Evolutionary conservation across 2,329 filamentous ascomycete genomes (phyloP), one percentile per base, ranked within the genome.

Genomic region (Alternaria novae-zelandiae): DNA sequence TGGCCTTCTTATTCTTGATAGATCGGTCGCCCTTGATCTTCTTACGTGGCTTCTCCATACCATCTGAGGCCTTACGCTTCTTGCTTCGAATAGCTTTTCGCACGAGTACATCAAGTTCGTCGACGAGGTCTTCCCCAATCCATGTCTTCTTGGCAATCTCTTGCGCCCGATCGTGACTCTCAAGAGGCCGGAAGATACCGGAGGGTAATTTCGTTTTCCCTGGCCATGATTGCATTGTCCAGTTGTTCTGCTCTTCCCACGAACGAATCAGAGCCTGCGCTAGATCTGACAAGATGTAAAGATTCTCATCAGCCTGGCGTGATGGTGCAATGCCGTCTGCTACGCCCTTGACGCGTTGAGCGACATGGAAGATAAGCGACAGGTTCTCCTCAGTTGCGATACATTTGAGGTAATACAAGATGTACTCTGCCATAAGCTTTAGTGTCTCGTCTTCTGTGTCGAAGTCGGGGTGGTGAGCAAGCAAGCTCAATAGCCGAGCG

Each of bases 401-500:
- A 41, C 90, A 89, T 65, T 87, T 89, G 50, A 98, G 85, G 76
- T 97, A 99, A 81, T 95, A 97, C 45, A 97, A 79, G 61, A 99
- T 89, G 78, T 98, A 99, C 70, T 90, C 89, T 6, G 92, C 90
- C 78, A 97, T 94, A 75, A 97, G 93, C 47, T 89, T 85, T 53
- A 97, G 82, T 51, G 94, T 90, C 13, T 88, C 86, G 3, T 89
- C 81, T 6, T 80, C 76, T 4, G 63, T 72, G 28, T 87, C 89
- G 70, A 95, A 97, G 78, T 99, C 96, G 1, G 94, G 94, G 78
- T 99, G 96, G 77, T 98, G 95, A 6, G 95, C 94, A 46, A 99
- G 86, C 46, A 99, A 83, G 53, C 94, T 96, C 56, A 99, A 85
- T 32, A 98, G 86, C 9, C 96, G 89, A 25, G 92, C 89, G 76